phyloP scores from a whole-genome alignment of 177 flowering plant species.

The Vitis hybrid region DNA sequence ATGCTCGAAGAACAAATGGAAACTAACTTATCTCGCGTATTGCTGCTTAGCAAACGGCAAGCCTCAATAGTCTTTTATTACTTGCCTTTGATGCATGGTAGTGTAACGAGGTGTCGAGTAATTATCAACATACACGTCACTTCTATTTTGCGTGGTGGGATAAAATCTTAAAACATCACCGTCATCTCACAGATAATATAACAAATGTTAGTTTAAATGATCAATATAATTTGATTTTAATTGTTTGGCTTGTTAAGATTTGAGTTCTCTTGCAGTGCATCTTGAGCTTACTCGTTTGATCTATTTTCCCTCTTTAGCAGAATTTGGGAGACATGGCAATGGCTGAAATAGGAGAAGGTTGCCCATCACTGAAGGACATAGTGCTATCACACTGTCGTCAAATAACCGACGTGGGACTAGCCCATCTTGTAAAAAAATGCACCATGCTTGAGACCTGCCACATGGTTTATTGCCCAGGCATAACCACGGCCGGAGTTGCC shows the following conservation, averaged over 20 bases:
- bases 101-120: no score
- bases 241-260: no score
- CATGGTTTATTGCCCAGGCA: constrained; percentile 78
- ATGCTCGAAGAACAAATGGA: no score
- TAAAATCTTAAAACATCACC: no score
- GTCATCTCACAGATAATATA: neutral
- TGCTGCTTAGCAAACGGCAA: no score
- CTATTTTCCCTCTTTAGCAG: constrained; percentile 31
- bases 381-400: constrained; percentile 76
- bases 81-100: no score
- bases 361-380: constrained; percentile 72
- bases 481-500: constrained; percentile 83
- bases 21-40: no score
- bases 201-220: neutral
- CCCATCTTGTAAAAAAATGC: constrained; percentile 66
- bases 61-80: no score
- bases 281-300: neutral
- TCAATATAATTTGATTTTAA: neutral
- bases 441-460: constrained; percentile 69
- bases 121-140: no score
- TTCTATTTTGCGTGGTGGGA: no score
- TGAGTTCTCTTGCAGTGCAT: neutral
- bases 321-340: constrained; percentile 71
- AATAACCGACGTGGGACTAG: constrained; percentile 69
- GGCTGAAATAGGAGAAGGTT: constrained; percentile 76